phyloP scores from a whole-genome alignment of 1,284 basidiomycete genomes.

The Hemileia vastatrix region DNA sequence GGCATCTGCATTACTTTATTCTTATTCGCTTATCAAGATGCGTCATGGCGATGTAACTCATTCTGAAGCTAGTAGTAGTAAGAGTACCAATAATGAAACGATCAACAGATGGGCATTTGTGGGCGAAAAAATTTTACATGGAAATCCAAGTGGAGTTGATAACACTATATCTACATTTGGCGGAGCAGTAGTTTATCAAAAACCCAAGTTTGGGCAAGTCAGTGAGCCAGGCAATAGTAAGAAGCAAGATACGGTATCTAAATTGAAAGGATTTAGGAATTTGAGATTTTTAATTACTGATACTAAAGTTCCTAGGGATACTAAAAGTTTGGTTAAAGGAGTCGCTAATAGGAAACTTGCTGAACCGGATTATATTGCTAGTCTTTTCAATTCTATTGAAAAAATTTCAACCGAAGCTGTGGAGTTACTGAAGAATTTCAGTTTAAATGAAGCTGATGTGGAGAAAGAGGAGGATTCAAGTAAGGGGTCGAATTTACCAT shows the following conservation, averaged over 20 bases:
- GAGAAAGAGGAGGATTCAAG: conserved; percentile 51
- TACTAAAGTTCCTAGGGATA: conserved; percentile 82
- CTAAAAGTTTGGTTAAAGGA: conserved; percentile 83
- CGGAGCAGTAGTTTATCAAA: conserved; percentile 82
- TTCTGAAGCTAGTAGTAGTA: too few relatives aligned
- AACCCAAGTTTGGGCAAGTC: too few relatives aligned
- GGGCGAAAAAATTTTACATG: conserved; percentile 91
- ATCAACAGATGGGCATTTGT: conserved; percentile 92
- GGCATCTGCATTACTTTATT: conserved; percentile 62
- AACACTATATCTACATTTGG: conserved; percentile 90
- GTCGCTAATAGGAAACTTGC: conserved; percentile 64
- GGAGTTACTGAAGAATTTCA: conserved; percentile 39
- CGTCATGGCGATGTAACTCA: conserved; percentile 56
- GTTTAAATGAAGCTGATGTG: conserved; percentile 64
- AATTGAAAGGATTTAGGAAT: conserved; percentile 60
- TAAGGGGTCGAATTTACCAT: too few relatives aligned
- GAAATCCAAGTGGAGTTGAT: conserved; percentile 94
- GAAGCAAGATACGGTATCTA: conserved; percentile 69
- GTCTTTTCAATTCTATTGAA: conserved; percentile 27
- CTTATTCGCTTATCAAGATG: conserved; percentile 44
- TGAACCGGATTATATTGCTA: conserved; percentile 47
- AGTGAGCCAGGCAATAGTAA: conserved; percentile 55
- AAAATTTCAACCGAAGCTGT: conserved; percentile 32
- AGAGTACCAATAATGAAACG: conserved; percentile 56
- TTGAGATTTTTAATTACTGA: conserved; percentile 76